Evolutionary conservation across 192 early-diverging fungal species (phyloP), one percentile per base, ranked within the genome.

Genomic region (Coemansia sp.): DNA sequence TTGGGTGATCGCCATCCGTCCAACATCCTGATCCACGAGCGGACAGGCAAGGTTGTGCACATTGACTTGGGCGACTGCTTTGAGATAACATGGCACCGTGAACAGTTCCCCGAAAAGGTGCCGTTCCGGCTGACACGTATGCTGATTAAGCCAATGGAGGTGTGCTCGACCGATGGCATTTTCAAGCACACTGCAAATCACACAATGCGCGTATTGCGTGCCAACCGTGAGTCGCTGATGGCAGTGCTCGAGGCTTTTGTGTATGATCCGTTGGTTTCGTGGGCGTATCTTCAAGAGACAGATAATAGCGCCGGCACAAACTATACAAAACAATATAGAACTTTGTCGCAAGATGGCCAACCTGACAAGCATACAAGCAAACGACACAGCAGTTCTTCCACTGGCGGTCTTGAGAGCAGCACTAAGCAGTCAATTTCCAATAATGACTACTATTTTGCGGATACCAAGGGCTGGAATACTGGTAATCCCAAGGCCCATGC

Each of bases 1-100:
- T 69, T 99, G 19, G 97, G 97, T 2, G 97, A 99, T 80, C 83
- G 97, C 11, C 97, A 99, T 76, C 95, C 95, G 15, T 95, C 97
- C 11, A 99, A 99, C 69, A 83, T 99, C 39, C 96, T 99, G 93
- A 76, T 99, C 45, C 90, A 98, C 64, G 76, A 91, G n/a, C 88
- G 87, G 24, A 93, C 92, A 10, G 97, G 96, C 70, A 96, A 97
- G 67, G 88, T 98, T 7, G 90, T 99, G 19, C 97, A 99, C 60
- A 97, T 99, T 68, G 97, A 99, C 79, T 94, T 98, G 78, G 96
- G 97, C 38, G 94, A 97, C 69, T 98, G 96, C 82, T 98, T 98
- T 61, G 96, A 98, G 86, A 90, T 98, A 45, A 94, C 97, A 4
- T 92, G 94, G 86, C 91, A 95, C 63, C 90, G 97, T 53, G 95